phyloP scores from a whole-genome alignment of 164 flowering plant species.

The Umbellularia californica region DNA sequence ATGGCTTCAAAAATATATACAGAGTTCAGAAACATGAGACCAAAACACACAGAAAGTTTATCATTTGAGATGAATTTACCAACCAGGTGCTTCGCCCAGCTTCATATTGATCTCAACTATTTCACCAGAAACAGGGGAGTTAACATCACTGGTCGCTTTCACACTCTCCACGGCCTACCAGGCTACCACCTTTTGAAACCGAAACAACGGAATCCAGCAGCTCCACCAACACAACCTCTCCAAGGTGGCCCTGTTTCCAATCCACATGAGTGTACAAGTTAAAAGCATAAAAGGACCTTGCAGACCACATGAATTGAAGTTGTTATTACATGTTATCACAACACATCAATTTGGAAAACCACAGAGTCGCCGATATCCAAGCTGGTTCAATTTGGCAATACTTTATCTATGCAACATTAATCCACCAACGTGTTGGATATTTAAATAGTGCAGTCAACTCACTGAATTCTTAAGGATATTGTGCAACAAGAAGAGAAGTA shows the following conservation, averaged over 20 bases:
- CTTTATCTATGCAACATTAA: too few species aligned
- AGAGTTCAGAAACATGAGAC: not conserved
- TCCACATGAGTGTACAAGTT: too few species aligned
- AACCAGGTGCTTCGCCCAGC: constrained; percentile 71
- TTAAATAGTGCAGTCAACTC: too few species aligned
- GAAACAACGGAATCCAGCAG: constrained; percentile 60
- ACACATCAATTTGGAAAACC: too few species aligned
- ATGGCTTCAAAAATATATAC: not conserved
- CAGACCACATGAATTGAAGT: too few species aligned
- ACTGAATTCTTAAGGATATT: too few species aligned
- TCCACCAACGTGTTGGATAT: too few species aligned
- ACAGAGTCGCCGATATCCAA: too few species aligned
- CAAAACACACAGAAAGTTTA: not conserved
- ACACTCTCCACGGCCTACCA: constrained; percentile 95
- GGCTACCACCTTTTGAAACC: constrained; percentile 49
- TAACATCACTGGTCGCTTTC: constrained; percentile 94
- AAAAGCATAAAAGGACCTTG: too few species aligned
- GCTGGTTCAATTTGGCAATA: too few species aligned
- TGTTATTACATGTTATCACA: too few species aligned
- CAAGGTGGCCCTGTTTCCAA: constrained; percentile 69
- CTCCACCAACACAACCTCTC: constrained; percentile 95
- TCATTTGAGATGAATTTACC: constrained; percentile 36
- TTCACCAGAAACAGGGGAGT: constrained; percentile 93
- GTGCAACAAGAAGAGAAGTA: too few species aligned
- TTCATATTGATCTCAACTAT: constrained; percentile 72